phyloP scores from a whole-genome alignment of 192 early-diverging fungal species.

The Diversispora eburnea region DNA sequence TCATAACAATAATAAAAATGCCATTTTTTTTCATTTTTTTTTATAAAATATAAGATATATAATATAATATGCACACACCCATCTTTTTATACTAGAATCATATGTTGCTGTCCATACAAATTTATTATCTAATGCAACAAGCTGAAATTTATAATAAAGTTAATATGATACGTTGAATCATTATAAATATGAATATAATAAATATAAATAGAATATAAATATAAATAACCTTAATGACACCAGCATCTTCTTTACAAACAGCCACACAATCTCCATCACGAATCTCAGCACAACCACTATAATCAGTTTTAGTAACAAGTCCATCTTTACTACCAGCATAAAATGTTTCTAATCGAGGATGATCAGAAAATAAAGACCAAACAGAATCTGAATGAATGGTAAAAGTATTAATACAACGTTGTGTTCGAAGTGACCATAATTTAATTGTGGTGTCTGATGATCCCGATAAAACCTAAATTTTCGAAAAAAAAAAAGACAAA shows the following conservation, averaged over 20 bases:
- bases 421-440: constrained; percentile 88
- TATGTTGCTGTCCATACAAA: constrained; percentile 92
- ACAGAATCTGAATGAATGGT: constrained; percentile 84
- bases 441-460: constrained; percentile 96
- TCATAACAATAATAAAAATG: too few relatives aligned
- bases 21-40: too few relatives aligned
- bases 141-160: constrained; percentile 35
- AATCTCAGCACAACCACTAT: constrained; percentile 39
- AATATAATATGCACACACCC: constrained; percentile 48
- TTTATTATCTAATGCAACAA: constrained; percentile 79
- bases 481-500: background rate
- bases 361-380: constrained; percentile 84
- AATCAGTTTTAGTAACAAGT: constrained; percentile 74
- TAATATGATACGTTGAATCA: background rate
- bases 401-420: constrained; percentile 86
- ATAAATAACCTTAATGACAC: constrained; percentile 67
- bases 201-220: background rate
- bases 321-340: constrained; percentile 93
- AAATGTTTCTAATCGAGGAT: constrained; percentile 84
- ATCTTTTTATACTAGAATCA: constrained; percentile 79
- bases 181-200: background rate
- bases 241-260: constrained; percentile 78
- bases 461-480: constrained; percentile 75
- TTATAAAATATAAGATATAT: background rate
- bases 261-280: constrained; percentile 76